Evolutionary conservation across 1,284 basidiomycete species (phyloP), one percentile per base, ranked within the genome.

Genomic region (Neotropicomus parvogracilis): DNA sequence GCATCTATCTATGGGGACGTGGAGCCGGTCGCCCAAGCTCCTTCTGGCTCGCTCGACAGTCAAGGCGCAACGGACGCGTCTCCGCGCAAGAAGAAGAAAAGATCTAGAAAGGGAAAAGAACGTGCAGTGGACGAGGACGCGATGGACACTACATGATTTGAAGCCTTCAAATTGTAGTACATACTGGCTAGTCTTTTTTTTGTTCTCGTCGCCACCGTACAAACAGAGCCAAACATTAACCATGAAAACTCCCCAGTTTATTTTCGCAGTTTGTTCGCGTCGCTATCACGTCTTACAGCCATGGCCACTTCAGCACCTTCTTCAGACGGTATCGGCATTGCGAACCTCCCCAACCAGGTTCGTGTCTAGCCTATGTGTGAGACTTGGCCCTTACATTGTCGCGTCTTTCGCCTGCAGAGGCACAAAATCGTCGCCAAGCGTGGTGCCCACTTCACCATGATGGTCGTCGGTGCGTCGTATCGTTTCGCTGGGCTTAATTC

Each of bases 301-400:
- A 68, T 65, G 63, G 38, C 66, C 17, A 42, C 58, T 32, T 49
- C 57, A 19, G 52, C 54, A 35, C 60, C 62, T 11, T 49, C 67
- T 49, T 69, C 70, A 53, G 85, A 88, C 68, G 87, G 87, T 57
- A 89, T 90, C 68, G 88, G 88, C 59, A 94, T 93, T 66, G 85
- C 85, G 68, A 98, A 98, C 76, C 78, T 98, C 60, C 95, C 95
- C 53, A 98, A 98, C 79, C 95, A 98, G 83, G 93, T 94, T 44
- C 56, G 81, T 67, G n/a, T 8, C 19, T 39, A 29, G 13, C 21
- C 17, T 21, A 10, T 7, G 2, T 32, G 20, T 20, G 11, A 14
- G 17, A 32, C 11, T 8, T n/a, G 16, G 34, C 50, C 6, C n/a
- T 16, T 33, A 14, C 1, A 39, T 8, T 5, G 39, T 60, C 35